phyloP scores from a whole-genome alignment of 768 basidiomycete species.

The Boletus sp. region DNA sequence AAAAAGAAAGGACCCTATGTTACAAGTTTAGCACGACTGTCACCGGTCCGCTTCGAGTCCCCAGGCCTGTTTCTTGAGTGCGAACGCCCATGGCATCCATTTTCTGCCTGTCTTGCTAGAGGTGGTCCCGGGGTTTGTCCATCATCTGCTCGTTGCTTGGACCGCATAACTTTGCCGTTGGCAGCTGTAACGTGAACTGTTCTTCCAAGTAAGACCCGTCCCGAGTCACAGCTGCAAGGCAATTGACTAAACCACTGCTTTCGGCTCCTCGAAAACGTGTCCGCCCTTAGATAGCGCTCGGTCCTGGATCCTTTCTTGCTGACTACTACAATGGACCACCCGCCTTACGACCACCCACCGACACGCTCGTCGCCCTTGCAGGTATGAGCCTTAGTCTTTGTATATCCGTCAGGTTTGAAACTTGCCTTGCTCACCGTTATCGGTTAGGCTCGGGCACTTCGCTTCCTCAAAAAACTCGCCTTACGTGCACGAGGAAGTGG shows the following conservation, averaged over 20 bases:
- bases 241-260: conserved; percentile 19
- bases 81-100: conserved; percentile 1
- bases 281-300: conserved; percentile 21
- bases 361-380: conserved; percentile 26
- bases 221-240: conserved; percentile 11
- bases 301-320: conserved; percentile 11
- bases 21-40: conserved; percentile 13
- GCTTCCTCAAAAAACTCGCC: conserved; percentile 40
- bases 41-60: conserved; percentile 9
- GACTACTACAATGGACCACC: conserved; percentile 28
- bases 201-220: neutral
- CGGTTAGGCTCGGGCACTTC: conserved; percentile 34
- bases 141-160: neutral
- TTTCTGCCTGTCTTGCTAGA: neutral
- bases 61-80: conserved; percentile 13
- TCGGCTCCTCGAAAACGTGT: conserved; percentile 32
- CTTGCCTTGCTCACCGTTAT: neutral
- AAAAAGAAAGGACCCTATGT: conserved; percentile 24
- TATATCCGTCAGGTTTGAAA: conserved; percentile 14
- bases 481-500: conserved; percentile 32
- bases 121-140: neutral
- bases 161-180: neutral
- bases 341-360: conserved; percentile 22
- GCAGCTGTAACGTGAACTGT: neutral
- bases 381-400: conserved; percentile 19